These are phyloP conservation scores for Tricholoma matsutake DNA, from an alignment of 768 basidiomycete species.

Conservation along the genomic window DNA sequence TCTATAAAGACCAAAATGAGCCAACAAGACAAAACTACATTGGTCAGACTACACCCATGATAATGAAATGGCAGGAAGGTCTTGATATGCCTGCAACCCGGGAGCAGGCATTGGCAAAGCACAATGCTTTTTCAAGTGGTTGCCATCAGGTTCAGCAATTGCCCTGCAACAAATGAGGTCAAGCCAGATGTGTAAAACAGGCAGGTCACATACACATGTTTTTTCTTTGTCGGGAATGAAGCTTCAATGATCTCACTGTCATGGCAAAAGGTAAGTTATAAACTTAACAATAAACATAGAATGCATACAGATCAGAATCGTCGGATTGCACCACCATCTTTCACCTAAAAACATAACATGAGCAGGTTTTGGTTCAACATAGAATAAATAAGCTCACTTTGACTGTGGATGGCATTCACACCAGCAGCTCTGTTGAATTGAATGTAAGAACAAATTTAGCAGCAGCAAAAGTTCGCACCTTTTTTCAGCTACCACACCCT, in stretches of 20 bases:
- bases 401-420: not conserved
- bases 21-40: not conserved
- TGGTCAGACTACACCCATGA: not conserved
- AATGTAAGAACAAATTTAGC: not conserved
- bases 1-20: not conserved
- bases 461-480: not conserved
- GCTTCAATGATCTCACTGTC: not conserved
- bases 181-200: not conserved
- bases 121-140: not conserved
- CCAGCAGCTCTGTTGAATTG: not conserved
- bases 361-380: not conserved
- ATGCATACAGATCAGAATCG: not conserved
- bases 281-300: not conserved
- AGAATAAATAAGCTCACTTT: not conserved
- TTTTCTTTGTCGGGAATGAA: not conserved
- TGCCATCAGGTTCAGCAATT: not conserved
- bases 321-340: not conserved
- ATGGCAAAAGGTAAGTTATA: not conserved
- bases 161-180: not conserved
- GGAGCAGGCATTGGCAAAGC: not conserved
- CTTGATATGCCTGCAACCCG: not conserved
- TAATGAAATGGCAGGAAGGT: not conserved
- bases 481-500: not conserved
- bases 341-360: not conserved
- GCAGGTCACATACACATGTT: not conserved